Base-by-base conservation (phyloP, 768 basidiomycete species). In the Leccinum aurantiacum region DNA sequence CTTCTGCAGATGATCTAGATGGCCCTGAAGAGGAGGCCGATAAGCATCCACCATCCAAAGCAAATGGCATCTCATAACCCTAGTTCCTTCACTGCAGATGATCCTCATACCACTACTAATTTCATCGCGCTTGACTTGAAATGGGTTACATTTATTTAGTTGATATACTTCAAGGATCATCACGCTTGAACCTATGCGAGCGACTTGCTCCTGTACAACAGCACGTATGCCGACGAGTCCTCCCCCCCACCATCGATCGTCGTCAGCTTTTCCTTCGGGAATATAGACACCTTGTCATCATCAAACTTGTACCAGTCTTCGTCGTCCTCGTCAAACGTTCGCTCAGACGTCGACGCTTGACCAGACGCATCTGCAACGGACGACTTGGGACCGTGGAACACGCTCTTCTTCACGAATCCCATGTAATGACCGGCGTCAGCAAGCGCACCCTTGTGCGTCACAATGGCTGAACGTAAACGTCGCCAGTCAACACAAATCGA, bases 371-470 rank as follows among this genome's bases (percentile, higher is more conserved):
- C 50, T 10, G 59, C 56, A 14, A 35, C 54, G 0, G 49, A 35
- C 51, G 56, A 22, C 50, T 54, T 62, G 22, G 60, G 24, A 4
- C 77, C 77, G 54, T 85, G 82, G 77, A 91, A 85, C 19, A 83
- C 82, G 63, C 82, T 84, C 78, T 89, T 91, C 76, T 91, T 90
- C 29, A 89, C 90, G 76, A 89, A 98, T 1, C 87, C 94, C 24
- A 98, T 95, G 70, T 98, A 98, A 75, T 98, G 96, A 2, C 95
- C 96, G 0, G 92, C 86, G 69, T 98, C 97, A 0, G 97, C 95
- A 0, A 89, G 89, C 0, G 95, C 85, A 11, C 97, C 97, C 74
- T 99, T 99, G 82, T 98, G 97, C 22, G 95, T 96, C 13, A 99
- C 87, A 69, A 99, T 90, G 8, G 89, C 94, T 93, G 68, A 38